A percentile compares a stretch with the other conserved stretches of the same genome.
Conservation (phyloP, 257 asterid genomes). For the Mentha longifolia region DNA sequence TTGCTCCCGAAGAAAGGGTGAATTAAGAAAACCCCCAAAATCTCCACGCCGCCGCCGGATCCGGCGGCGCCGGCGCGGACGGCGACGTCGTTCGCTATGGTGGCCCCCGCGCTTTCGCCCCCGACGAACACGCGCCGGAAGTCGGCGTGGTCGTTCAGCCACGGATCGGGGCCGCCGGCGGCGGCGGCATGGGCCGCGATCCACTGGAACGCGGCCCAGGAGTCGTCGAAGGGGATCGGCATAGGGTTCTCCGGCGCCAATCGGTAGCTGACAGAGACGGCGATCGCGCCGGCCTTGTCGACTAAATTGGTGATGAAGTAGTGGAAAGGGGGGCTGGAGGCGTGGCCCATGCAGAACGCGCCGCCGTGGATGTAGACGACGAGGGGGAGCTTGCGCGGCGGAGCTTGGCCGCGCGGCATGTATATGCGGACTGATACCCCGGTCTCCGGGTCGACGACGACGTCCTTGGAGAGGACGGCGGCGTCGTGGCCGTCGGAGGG, state of each 20-base stretch:
- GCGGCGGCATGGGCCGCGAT: slow-evolving; percentile 48
- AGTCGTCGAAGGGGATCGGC: slow-evolving; percentile 63
- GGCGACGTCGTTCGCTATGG: slow-evolving; percentile 56
- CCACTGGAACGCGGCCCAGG: slow-evolving; percentile 76
- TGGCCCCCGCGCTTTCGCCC: slow-evolving; percentile 84
- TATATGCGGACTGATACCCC: slow-evolving; percentile 53
- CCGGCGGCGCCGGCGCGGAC: slow-evolving; percentile 49
- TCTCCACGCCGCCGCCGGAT: slow-evolving; percentile 30
- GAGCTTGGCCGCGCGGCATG: slow-evolving; percentile 44
- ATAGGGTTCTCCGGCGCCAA: slow-evolving; percentile 67
- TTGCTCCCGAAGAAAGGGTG: slow-evolving; percentile 63
- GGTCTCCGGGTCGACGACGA: slow-evolving; percentile 42
- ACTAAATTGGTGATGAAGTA: slow-evolving; percentile 41
- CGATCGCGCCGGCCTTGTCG: slow-evolving; percentile 42
- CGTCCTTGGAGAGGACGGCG: slow-evolving; percentile 57
- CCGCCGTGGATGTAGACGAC: slow-evolving; percentile 69
- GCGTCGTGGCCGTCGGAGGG: slow-evolving; percentile 47
- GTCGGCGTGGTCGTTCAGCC: slow-evolving; percentile 66
- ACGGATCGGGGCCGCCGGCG: slow-evolving; percentile 52
- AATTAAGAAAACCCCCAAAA: slow-evolving; percentile 45
- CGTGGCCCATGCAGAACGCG: slow-evolving; percentile 58
- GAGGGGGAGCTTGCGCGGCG: slow-evolving; percentile 48
- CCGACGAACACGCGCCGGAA: slow-evolving; percentile 55
- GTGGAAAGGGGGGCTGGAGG: slow-evolving; percentile 41
- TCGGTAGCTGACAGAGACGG: slow-evolving; percentile 65